Conservation (phyloP, 1,284 basidiomycete genomes). For the Psilocybe mexicana region DNA sequence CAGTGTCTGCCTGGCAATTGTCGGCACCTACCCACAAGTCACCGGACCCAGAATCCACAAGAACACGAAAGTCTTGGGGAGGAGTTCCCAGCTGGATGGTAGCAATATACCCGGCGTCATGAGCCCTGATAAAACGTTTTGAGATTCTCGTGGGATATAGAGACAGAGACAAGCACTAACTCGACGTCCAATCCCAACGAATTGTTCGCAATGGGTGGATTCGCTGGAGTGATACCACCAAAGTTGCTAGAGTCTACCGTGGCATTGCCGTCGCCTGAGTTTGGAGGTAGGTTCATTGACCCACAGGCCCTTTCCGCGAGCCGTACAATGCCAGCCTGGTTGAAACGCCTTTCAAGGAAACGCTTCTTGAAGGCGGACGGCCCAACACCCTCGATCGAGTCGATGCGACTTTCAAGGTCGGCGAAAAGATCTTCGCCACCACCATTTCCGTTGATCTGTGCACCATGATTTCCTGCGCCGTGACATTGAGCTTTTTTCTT, state of each 20-base stretch:
- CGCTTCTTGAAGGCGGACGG: conserved; percentile 26
- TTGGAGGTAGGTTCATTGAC: too few relatives aligned
- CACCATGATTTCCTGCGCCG: not conserved
- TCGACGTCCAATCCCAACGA: conserved; percentile 77
- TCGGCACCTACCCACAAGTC: conserved; percentile 83
- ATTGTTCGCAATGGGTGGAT: conserved; percentile 51
- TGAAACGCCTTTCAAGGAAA: conserved; percentile 38
- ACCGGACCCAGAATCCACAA: conserved; percentile 86
- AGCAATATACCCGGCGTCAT: conserved; percentile 63
- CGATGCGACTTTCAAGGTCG: conserved; percentile 56
- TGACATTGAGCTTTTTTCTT: not conserved
- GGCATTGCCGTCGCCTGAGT: too few relatives aligned
- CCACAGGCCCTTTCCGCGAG: not conserved
- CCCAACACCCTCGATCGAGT: conserved; percentile 36
- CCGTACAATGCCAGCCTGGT: conserved; percentile 31
- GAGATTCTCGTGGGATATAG: not conserved
- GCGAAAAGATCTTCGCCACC: conserved; percentile 45
- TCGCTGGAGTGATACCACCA: conserved; percentile 47
- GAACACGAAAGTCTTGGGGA: conserved; percentile 65
- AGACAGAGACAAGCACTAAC: conserved; percentile 33
- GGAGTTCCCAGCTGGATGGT: conserved; percentile 79
- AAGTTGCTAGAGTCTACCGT: not conserved
- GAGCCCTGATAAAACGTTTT: conserved; percentile 30
- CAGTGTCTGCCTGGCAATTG: conserved; percentile 45
- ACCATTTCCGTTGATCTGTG: not conserved